Conservation (phyloP, 2,329 filamentous ascomycete species). For the Fusarium dlaminii region DNA sequence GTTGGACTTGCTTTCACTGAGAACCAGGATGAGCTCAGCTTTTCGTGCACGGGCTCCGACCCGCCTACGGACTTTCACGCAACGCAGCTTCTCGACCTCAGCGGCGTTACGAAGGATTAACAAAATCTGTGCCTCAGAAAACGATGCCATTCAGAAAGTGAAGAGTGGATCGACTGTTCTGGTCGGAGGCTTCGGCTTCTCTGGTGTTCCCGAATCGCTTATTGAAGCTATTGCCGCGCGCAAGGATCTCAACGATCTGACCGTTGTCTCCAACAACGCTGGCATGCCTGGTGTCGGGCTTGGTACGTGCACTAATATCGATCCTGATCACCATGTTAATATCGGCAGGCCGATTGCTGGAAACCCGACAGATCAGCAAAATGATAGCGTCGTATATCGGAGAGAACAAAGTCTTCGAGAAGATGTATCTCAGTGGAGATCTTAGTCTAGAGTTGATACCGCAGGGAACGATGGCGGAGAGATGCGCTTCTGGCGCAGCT, state of each 20-base stretch:
- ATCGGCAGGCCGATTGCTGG: not conserved
- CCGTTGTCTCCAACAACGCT: constrained; percentile 92
- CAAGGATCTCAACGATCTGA: constrained; percentile 76
- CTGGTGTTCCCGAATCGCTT: constrained; percentile 81
- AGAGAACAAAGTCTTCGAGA: constrained; percentile 91
- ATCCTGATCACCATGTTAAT: constrained; percentile 62
- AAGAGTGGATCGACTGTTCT: constrained; percentile 77
- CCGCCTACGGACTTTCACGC: accelerated
- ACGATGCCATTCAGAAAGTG: constrained; percentile 76
- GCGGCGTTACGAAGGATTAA: constrained; percentile 61
- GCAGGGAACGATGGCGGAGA: constrained; percentile 88
- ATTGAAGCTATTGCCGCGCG: constrained; percentile 67
- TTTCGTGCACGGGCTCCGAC: not conserved
- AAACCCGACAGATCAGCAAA: constrained; percentile 76
- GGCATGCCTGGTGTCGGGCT: constrained; percentile 83
- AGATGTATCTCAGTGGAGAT: constrained; percentile 85
- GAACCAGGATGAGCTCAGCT: not conserved
- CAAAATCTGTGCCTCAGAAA: constrained; percentile 75
- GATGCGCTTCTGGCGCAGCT: constrained; percentile 83
- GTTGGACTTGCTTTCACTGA: accelerated
- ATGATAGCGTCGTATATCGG: constrained; percentile 94
- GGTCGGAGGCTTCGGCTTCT: constrained; percentile 84
- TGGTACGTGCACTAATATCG: constrained; percentile 53
- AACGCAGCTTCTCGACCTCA: not conserved
- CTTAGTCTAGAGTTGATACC: constrained; percentile 89